phyloP scores from a whole-genome alignment of 805 yeast species.

The Candida tibetensis region DNA sequence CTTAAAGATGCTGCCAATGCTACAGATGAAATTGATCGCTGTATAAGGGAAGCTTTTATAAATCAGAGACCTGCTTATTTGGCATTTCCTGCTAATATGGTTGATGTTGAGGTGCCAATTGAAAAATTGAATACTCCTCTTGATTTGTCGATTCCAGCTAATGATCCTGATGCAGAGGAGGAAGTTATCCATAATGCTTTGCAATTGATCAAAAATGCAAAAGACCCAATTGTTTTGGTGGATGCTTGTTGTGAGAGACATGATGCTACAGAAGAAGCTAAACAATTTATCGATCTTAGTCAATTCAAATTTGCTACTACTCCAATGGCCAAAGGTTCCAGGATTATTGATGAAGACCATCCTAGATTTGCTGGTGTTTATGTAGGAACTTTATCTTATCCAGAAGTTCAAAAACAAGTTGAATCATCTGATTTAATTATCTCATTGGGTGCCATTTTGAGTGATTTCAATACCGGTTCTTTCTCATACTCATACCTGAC shows the following conservation, averaged over 20 bases:
- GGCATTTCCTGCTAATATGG: conserved; percentile 16
- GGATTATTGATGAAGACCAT: conserved; percentile 17
- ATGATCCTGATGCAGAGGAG: conserved; percentile 11
- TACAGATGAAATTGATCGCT: conserved; percentile 12
- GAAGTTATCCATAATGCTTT: conserved; percentile 12
- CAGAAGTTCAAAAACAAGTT: conserved; percentile 18
- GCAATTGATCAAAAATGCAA: conserved; percentile 8
- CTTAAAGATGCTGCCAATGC: conserved; percentile 11
- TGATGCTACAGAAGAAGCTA: conserved; percentile 16
- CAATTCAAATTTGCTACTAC: conserved; percentile 19
- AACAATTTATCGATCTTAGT: conserved; percentile 14
- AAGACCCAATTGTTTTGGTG: conserved; percentile 19
- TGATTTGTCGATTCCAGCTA: conserved; percentile 12
- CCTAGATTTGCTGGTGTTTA: conserved; percentile 21
- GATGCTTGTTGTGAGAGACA: conserved; percentile 24
- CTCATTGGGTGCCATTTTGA: conserved; percentile 22
- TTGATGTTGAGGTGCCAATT: conserved; percentile 12
- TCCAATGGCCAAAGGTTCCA: conserved; percentile 24
- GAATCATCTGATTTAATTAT: conserved; percentile 21
- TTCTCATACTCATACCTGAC: conserved; percentile 20
- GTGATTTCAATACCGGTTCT: conserved; percentile 24
- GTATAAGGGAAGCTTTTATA: conserved; percentile 16
- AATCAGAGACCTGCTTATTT: conserved; percentile 16
- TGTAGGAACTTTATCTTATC: conserved; percentile 23
- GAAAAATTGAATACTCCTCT: conserved; percentile 11